A percentile compares a stretch with the other conserved stretches of the same genome.
These are phyloP conservation scores for Pleurotus salmoneostramineus DNA, from an alignment of 768 basidiomycete species.

Conservation along the genomic window DNA sequence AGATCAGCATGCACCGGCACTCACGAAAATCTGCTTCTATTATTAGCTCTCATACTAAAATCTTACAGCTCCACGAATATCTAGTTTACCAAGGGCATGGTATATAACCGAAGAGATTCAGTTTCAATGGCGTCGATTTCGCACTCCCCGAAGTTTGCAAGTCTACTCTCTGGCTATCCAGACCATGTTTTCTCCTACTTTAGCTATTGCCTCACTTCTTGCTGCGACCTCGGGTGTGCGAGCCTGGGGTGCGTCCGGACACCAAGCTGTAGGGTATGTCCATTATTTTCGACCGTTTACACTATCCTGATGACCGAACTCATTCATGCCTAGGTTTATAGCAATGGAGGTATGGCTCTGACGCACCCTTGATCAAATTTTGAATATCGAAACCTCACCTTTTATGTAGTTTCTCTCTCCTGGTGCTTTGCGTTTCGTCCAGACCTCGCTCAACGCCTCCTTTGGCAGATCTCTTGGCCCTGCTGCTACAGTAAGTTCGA, in stretches of 20 bases:
- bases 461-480: slow-evolving; percentile 43
- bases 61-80: background rate
- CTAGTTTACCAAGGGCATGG: too few species aligned
- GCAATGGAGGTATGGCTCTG: slow-evolving; percentile 32
- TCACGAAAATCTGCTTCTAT: too few species aligned
- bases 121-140: too few species aligned
- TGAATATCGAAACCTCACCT: background rate
- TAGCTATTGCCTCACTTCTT: background rate
- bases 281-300: background rate
- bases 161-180: too few species aligned
- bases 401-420: slow-evolving; percentile 42
- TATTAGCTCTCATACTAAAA: background rate
- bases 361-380: background rate
- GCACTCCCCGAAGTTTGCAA: too few species aligned
- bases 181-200: background rate
- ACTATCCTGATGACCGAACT: background rate
- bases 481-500: slow-evolving; percentile 37
- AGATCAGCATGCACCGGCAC: background rate
- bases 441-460: slow-evolving; percentile 37
- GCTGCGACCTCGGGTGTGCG: slow-evolving; percentile 7
- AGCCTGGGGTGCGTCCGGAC: slow-evolving; percentile 39
- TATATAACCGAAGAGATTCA: too few species aligned
- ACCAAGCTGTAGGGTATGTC: slow-evolving; percentile 39
- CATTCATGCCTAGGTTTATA: slow-evolving; percentile 24
- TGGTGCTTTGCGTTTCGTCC: slow-evolving; percentile 42